Conservation (phyloP, 305 asterid species). For the Withania somnifera region DNA sequence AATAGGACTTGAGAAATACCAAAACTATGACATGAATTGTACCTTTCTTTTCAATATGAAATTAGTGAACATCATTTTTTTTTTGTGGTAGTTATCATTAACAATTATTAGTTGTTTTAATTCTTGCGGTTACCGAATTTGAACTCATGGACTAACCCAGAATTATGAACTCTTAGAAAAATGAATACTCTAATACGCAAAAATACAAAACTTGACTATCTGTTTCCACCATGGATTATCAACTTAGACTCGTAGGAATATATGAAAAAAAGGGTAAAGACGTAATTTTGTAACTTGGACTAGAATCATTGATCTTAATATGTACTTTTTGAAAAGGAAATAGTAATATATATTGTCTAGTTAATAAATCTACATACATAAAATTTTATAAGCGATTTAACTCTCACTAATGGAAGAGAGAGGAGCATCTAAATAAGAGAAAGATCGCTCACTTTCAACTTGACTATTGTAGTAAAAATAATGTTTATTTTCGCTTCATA, state of each 20-base stretch:
- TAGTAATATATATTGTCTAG: no score
- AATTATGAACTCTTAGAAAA: neutral
- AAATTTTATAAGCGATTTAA: neutral
- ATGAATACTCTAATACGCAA: neutral
- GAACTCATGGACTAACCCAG: neutral
- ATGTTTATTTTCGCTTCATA: no score
- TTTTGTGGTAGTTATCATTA: neutral
- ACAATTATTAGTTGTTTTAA: neutral
- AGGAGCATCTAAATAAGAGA: neutral
- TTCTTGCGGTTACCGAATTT: neutral
- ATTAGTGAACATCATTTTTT: neutral
- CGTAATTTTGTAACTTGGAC: neutral
- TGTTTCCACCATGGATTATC: neutral
- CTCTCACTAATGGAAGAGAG: neutral
- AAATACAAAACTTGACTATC: neutral
- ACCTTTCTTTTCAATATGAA: neutral
- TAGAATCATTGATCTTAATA: no score
- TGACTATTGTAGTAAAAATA: no score
- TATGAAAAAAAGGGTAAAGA: neutral
- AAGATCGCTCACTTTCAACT: no score
- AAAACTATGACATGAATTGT: neutral
- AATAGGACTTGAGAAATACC: neutral
- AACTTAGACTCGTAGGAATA: neutral
- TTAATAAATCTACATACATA: neutral
- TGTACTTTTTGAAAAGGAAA: no score